phyloP scores from a whole-genome alignment of 176 grass and related monocot species.

The Areca catechu region DNA sequence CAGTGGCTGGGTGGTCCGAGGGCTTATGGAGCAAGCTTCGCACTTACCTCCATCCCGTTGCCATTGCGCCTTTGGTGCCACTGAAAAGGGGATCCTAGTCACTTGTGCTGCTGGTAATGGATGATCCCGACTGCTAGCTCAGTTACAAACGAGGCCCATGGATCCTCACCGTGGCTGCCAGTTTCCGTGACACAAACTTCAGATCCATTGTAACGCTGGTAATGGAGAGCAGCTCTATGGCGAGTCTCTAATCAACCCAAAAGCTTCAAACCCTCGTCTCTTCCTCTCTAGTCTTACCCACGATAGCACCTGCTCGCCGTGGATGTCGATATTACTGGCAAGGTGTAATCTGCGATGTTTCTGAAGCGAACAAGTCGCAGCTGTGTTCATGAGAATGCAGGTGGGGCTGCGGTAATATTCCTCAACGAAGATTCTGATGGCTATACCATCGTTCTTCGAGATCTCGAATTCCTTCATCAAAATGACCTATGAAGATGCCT shows the following conservation, averaged over 20 bases:
- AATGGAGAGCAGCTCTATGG: slow-evolving; percentile 23
- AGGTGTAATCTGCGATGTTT: slow-evolving; percentile 2
- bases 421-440: no score
- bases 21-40: no score
- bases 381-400: background rate
- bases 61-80: background rate
- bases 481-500: no score
- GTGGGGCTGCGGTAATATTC: no score
- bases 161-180: slow-evolving; percentile 52
- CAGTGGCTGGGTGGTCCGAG: no score
- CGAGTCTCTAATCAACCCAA: slow-evolving; percentile 2
- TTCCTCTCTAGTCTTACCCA: slow-evolving; percentile 10
- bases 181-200: slow-evolving; percentile 7
- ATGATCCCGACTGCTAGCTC: slow-evolving; percentile 4
- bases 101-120: slow-evolving; percentile 17
- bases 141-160: slow-evolving; percentile 36
- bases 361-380: background rate
- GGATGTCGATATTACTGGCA: background rate
- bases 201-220: background rate
- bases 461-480: no score
- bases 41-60: no score
- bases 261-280: background rate
- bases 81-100: background rate
- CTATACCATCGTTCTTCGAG: no score
- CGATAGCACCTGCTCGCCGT: no score